Evolutionary conservation across 1,139 yeast genomes (phyloP).

Genomic region (Suhomyces panamericanus): DNA sequence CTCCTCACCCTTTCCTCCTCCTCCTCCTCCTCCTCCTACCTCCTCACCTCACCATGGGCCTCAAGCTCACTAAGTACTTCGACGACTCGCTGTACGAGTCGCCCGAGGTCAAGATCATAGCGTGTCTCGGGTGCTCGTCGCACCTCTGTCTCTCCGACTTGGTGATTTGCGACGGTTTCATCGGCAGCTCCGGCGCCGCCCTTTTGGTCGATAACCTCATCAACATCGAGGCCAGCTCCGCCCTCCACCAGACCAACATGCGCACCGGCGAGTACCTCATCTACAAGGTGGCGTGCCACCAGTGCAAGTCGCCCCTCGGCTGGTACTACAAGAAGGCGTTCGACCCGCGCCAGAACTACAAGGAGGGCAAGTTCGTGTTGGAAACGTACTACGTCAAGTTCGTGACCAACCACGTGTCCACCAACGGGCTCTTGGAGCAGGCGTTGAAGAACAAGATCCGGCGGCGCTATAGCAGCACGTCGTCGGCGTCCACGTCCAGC

Average conservation of each 20-base stretch:
- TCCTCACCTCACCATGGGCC: conserved; percentile 41
- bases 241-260: conserved; percentile 50
- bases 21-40: too few species aligned
- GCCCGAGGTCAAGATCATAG: conserved; percentile 42
- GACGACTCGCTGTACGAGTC: conserved; percentile 35
- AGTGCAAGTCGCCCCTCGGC: conserved; percentile 63
- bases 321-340: conserved; percentile 75
- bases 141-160: conserved; percentile 51
- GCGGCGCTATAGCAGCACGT: conserved; percentile 21
- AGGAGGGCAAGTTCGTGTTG: conserved; percentile 77
- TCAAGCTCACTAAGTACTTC: conserved; percentile 41
- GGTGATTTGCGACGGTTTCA: conserved; percentile 51
- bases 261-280: conserved; percentile 70
- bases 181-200: conserved; percentile 55
- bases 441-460: conserved; percentile 31
- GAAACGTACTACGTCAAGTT: conserved; percentile 42
- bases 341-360: conserved; percentile 58
- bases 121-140: conserved; percentile 53
- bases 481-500: conserved; percentile 13
- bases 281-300: conserved; percentile 63
- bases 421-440: conserved; percentile 27
- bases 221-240: conserved; percentile 37
- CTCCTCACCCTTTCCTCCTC: too few species aligned
- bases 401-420: conserved; percentile 18
- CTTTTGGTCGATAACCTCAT: conserved; percentile 51